Conservation (phyloP, 2,329 filamentous ascomycete species). For the Sclerotinia spermophila region DNA sequence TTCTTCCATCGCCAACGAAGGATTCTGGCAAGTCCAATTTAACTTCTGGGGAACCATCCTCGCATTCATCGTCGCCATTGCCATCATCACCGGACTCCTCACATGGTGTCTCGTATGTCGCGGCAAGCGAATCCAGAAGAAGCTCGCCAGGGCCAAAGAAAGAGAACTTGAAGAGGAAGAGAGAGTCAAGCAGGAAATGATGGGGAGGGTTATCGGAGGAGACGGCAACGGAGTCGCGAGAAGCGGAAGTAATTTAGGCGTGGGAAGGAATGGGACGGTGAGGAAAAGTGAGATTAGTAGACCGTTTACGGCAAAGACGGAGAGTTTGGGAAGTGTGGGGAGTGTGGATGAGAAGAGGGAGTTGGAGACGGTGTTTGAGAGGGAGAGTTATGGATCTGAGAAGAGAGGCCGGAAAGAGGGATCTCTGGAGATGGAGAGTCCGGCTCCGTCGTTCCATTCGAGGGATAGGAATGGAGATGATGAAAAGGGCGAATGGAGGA, state of each 20-base stretch:
- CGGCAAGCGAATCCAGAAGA: neutral
- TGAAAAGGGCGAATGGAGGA: neutral
- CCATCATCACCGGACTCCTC: neutral
- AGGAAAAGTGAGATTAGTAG: neutral
- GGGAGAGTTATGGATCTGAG: neutral
- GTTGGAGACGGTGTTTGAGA: neutral
- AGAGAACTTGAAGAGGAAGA: neutral
- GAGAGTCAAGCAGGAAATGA: neutral
- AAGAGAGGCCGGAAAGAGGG: neutral
- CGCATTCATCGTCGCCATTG: neutral
- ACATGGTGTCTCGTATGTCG: conserved; percentile 1
- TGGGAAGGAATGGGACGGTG: neutral
- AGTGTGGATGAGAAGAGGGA: neutral
- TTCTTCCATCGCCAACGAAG: neutral
- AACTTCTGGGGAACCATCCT: conserved; percentile 15
- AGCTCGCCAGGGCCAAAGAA: neutral
- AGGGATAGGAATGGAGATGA: neutral
- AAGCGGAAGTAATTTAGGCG: neutral
- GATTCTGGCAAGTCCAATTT: neutral
- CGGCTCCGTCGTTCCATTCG: neutral
- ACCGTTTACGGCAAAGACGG: neutral
- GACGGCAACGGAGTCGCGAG: neutral
- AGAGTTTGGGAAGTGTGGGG: no score
- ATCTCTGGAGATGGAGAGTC: neutral
- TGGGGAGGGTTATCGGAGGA: neutral